A percentile compares a stretch with the other conserved stretches of the same genome.
These are phyloP conservation scores for Leishmania aethiopica DNA, from an alignment of 208 protist species.

Conservation along the genomic window DNA sequence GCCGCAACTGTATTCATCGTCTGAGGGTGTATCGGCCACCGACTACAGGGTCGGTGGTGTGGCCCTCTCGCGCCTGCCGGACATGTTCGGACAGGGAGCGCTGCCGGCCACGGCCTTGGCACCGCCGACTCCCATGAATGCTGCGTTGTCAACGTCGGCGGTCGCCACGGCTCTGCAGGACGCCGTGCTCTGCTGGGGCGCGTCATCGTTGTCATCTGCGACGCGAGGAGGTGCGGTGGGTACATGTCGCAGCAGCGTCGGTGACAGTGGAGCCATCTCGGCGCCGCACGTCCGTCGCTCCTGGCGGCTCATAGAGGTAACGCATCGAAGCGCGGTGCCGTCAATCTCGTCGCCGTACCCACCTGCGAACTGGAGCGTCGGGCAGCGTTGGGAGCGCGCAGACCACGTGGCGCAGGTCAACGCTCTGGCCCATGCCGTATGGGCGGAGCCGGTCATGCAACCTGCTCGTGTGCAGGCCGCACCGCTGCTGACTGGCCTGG, in stretches of 20 bases:
- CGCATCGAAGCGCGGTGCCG: neutral
- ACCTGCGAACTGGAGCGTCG: slow-evolving; percentile 9
- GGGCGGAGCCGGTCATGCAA: neutral
- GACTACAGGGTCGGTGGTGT: neutral
- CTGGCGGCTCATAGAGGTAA: slow-evolving; percentile 24
- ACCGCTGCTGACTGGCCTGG: neutral
- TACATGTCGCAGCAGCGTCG: neutral
- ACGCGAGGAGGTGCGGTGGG: neutral
- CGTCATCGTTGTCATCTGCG: neutral
- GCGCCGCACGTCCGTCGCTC: slow-evolving; percentile 15
- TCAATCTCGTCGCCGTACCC: neutral
- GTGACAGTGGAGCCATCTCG: neutral
- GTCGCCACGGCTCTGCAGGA: slow-evolving; percentile 15
- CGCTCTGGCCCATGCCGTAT: slow-evolving; percentile 8
- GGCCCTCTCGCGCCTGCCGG: slow-evolving; percentile 3
- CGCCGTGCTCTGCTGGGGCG: slow-evolving; percentile 17
- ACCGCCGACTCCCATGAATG: neutral
- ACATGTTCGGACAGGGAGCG: slow-evolving; percentile 13
- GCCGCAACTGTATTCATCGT: neutral
- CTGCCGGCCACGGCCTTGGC: neutral
- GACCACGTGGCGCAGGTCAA: slow-evolving; percentile 23
- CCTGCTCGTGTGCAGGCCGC: neutral
- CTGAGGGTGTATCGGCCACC: neutral
- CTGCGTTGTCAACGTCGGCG: neutral
- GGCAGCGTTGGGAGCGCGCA: slow-evolving; percentile 27